Conservation (phyloP, 1,284 basidiomycete genomes). For the Paramarasmius palmivorus region DNA sequence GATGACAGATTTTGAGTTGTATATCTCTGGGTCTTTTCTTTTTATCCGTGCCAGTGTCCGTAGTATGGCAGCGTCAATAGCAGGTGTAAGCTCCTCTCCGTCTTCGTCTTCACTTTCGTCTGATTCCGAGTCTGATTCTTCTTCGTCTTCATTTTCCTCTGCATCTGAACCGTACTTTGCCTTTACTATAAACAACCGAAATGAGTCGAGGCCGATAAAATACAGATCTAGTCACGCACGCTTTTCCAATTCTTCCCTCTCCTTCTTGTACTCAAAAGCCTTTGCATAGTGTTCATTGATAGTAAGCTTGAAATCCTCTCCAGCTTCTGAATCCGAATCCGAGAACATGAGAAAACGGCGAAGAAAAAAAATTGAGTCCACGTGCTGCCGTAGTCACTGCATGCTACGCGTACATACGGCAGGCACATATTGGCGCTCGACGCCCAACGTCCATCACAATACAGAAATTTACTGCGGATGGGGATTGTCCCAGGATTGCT, state of each 20-base stretch:
- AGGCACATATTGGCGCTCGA: too few species aligned
- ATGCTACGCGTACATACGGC: neutral
- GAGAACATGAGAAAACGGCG: slow-evolving; percentile 37
- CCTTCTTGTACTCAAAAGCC: slow-evolving; percentile 79
- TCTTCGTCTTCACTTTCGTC: slow-evolving; percentile 93
- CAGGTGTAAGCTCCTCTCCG: slow-evolving; percentile 93
- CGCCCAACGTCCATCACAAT: too few species aligned
- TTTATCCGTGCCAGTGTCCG: slow-evolving; percentile 88
- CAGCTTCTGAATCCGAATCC: slow-evolving; percentile 48
- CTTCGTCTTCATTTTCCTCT: slow-evolving; percentile 48
- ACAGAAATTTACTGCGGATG: neutral
- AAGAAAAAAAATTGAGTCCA: slow-evolving; percentile 4
- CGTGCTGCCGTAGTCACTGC: neutral
- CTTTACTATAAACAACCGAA: slow-evolving; percentile 57
- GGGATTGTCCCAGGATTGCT: neutral
- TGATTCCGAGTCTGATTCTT: slow-evolving; percentile 67
- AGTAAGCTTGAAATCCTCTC: slow-evolving; percentile 53
- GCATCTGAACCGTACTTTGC: slow-evolving; percentile 83
- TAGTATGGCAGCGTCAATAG: slow-evolving; percentile 93
- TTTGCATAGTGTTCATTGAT: slow-evolving; percentile 85
- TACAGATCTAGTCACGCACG: slow-evolving; percentile 43
- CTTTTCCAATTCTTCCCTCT: slow-evolving; percentile 80
- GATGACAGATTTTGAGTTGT: slow-evolving; percentile 69
- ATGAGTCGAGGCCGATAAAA: slow-evolving; percentile 4
- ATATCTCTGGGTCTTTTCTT: slow-evolving; percentile 83